Percentiles rank a stretch among this genome's conserved stretches.
Evolutionary conservation across 2,329 filamentous ascomycete species (phyloP).

Genomic region (Aureobasidium lini): DNA sequence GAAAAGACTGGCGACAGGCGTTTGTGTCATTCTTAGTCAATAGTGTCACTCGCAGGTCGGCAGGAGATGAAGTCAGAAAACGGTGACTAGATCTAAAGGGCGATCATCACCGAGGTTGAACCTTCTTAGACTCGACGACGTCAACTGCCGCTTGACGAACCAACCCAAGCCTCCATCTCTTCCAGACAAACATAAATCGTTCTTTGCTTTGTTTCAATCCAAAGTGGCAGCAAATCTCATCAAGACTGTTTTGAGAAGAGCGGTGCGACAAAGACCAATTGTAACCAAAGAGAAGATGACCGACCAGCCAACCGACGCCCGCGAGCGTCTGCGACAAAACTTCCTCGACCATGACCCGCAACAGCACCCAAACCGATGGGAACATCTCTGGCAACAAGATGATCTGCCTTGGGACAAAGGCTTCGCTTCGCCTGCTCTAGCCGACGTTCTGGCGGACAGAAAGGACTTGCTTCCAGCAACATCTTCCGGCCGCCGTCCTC

Average conservation of each 20-base stretch:
- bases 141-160: neutral
- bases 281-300: neutral
- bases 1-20: too few relatives aligned
- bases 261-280: neutral
- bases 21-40: too few relatives aligned
- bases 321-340: constrained; percentile 22
- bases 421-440: constrained; percentile 51
- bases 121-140: neutral
- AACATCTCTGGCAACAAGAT: constrained; percentile 47
- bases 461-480: constrained; percentile 20
- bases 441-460: constrained; percentile 40
- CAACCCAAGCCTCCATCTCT: neutral
- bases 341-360: constrained; percentile 17
- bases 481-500: constrained; percentile 32
- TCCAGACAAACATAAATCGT: neutral
- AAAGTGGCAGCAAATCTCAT: neutral
- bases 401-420: constrained; percentile 54
- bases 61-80: neutral
- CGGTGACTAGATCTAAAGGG: neutral
- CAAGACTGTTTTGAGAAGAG: neutral
- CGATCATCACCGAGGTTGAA: neutral
- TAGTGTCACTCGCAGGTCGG: too few relatives aligned
- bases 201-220: neutral
- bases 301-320: constrained; percentile 17
- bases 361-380: constrained; percentile 44